Evolutionary conservation across 2,329 filamentous ascomycete species (phyloP).

Genomic region (Nigrospora osmanthi): DNA sequence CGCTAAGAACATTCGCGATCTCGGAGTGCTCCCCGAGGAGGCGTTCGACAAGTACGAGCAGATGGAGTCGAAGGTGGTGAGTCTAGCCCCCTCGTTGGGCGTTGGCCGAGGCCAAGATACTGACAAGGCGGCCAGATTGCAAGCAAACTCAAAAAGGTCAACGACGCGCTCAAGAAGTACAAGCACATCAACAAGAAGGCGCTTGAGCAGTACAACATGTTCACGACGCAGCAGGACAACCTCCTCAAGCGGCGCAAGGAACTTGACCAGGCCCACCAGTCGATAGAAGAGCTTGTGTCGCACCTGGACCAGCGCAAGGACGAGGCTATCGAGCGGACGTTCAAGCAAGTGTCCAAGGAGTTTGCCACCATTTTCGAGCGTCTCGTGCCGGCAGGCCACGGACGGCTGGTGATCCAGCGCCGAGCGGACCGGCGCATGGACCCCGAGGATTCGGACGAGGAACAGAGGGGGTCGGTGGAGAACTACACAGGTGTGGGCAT

Average conservation of each 20-base stretch:
- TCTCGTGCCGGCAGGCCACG: conserved; percentile 87
- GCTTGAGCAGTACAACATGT: conserved; percentile 97
- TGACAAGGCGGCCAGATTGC: conserved; percentile 44
- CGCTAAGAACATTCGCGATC: conserved; percentile 80
- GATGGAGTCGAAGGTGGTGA: conserved; percentile 69
- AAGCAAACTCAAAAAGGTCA: conserved; percentile 78
- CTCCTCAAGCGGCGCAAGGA: conserved; percentile 79
- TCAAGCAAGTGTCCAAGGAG: conserved; percentile 93
- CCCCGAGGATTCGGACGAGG: conserved; percentile 60
- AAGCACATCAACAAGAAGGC: conserved; percentile 99
- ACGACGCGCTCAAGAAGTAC: conserved; percentile 91
- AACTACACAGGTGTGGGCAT: conserved; percentile 97
- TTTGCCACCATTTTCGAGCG: conserved; percentile 92
- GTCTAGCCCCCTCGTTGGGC: conserved; percentile 15
- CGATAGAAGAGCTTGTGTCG: conserved; percentile 86
- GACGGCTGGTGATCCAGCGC: conserved; percentile 85
- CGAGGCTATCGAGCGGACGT: conserved; percentile 95
- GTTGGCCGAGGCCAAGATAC: neutral
- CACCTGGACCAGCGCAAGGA: conserved; percentile 94
- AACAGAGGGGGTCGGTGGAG: conserved; percentile 67
- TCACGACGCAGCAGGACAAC: conserved; percentile 84
- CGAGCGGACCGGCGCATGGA: conserved; percentile 67
- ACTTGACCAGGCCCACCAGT: conserved; percentile 75
- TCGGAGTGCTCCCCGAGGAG: conserved; percentile 89
- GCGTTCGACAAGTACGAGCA: conserved; percentile 87